phyloP scores from a whole-genome alignment of 2,329 filamentous ascomycete genomes.

The Penicillium sp. region DNA sequence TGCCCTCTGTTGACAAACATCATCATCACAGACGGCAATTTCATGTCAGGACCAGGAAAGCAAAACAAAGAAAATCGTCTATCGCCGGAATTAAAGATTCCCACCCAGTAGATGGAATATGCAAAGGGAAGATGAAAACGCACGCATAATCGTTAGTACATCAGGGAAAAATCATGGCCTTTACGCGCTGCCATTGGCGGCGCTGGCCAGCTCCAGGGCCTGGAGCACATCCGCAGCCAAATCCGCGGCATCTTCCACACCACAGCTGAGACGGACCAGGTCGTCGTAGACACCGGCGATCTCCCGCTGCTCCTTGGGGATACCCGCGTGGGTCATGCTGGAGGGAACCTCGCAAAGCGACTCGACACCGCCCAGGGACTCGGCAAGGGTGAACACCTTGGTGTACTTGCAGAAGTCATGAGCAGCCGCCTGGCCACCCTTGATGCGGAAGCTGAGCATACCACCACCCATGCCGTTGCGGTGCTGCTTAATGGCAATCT shows the following conservation, averaged over 20 bases:
- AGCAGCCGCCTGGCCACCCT: conserved; percentile 76
- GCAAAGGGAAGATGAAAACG: conserved; percentile 10
- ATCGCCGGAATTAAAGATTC: conserved; percentile 12
- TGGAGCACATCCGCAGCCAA: conserved; percentile 74
- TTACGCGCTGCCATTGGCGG: conserved; percentile 34
- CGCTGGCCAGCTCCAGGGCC: conserved; percentile 69
- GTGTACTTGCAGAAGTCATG: conserved; percentile 89
- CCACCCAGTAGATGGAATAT: too few species aligned
- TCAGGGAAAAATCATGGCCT: conserved; percentile 1
- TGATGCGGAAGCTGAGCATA: conserved; percentile 95
- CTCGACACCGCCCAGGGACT: conserved; percentile 89
- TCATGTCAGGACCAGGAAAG: neutral
- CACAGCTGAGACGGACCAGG: conserved; percentile 85
- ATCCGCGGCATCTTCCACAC: conserved; percentile 85
- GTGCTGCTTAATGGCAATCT: conserved; percentile 84
- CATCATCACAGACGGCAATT: neutral
- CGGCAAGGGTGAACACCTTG: conserved; percentile 85
- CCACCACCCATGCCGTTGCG: conserved; percentile 90
- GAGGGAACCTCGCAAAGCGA: conserved; percentile 85
- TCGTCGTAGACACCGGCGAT: conserved; percentile 92
- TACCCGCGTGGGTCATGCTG: conserved; percentile 95
- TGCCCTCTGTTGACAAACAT: too few species aligned
- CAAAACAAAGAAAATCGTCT: conserved; percentile 16
- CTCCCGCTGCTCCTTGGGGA: conserved; percentile 84
- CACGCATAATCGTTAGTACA: neutral